Base-by-base conservation (phyloP, 2,329 filamentous ascomycete genomes). In the Elsinoe fawcettii region DNA sequence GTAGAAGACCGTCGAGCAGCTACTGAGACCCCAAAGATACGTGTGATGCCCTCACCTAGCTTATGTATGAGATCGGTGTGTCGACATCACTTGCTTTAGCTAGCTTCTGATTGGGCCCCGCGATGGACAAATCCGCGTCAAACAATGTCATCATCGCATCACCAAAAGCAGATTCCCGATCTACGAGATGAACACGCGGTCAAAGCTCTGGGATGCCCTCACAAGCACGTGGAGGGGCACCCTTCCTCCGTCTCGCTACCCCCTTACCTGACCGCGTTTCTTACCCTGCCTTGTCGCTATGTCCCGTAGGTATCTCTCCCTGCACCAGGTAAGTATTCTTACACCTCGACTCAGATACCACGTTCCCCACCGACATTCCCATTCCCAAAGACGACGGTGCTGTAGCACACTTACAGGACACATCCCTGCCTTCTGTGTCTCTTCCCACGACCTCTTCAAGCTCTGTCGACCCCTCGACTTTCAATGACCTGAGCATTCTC, bases 321-420 rank as follows among this genome's bases (percentile, higher is more conserved):
- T 23, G n/a, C 54, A 16, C 16, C 7, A 25, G 32, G 30, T 30
- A 34, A 51, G 36, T 39, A 32, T 20, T 30, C 39, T 44, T 20
- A 43, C 36, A 18, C 27, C 9, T n/a, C 41, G 27, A 8, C 22
- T n/a, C 41, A 59, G 57, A 61, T 32, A 57, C 57, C 4, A 58
- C 62, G 3, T 65, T 73, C 39, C 71, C 71, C 3, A 56, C 62
- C 32, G 65, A 69, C 59, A 61, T 74, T 14, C 72, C 73, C 20
- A 60, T 67, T 23, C 73, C 72, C 14, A 57, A 66, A 49, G 71
- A 75, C 61, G 72, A 76, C 58, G 71, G 71, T 41, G 69, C 71
- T 41, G 72, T 69, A 63, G 58, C 71, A 54, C 71, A 76, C 57
- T 64, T 75, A 8, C 53, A 60, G 8, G 63, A 62, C 56, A 60